A percentile compares a stretch with the other conserved stretches of the same genome.
Conservation (phyloP, 2,329 filamentous ascomycete species). For the Neopestalotiopsis sp. region DNA sequence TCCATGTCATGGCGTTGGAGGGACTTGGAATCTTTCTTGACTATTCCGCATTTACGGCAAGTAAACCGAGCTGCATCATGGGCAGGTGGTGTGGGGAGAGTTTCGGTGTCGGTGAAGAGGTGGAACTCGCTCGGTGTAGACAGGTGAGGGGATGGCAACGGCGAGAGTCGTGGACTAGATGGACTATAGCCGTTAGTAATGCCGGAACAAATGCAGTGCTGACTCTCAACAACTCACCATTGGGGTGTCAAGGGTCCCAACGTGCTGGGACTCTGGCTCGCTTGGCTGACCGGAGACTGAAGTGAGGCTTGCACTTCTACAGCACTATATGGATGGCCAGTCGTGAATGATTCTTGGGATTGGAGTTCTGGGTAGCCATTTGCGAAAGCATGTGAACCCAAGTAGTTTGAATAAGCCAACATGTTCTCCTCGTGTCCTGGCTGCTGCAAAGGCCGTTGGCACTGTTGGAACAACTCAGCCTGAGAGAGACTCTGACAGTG, state of each 20-base stretch:
- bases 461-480: not conserved
- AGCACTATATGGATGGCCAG: not conserved
- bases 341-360: too few species aligned
- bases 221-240: not conserved
- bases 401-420: not conserved
- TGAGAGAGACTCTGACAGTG: too few species aligned
- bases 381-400: not conserved
- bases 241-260: not conserved
- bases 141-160: not conserved
- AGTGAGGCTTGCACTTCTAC: not conserved
- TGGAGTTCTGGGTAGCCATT: too few species aligned
- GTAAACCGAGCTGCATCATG: not conserved
- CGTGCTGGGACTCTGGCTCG: not conserved
- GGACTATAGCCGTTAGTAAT: not conserved
- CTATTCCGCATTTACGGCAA: not conserved
- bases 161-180: not conserved
- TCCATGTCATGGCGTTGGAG: not conserved
- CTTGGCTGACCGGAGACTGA: not conserved
- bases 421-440: not conserved
- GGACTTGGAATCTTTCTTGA: not conserved
- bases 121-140: not conserved
- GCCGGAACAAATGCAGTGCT: not conserved
- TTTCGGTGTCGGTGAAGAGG: not conserved
- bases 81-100: not conserved
- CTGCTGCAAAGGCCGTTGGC: not conserved